A percentile compares a stretch with the other conserved stretches of the same genome.
phyloP scores from a whole-genome alignment of 306 rosid species.

The Quercus ilex region DNA sequence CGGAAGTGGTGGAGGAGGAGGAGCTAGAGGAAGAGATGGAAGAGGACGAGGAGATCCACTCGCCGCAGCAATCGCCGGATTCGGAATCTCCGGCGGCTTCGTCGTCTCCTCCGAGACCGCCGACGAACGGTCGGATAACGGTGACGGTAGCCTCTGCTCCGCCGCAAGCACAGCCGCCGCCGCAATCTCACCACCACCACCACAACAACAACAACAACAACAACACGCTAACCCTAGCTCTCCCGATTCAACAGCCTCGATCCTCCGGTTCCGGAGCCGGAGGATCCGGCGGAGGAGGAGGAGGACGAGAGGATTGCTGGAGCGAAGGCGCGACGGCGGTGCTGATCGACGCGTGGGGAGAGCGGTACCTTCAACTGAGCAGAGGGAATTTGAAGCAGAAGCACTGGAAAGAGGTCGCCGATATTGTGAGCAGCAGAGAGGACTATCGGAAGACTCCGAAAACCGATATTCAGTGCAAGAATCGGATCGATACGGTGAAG shows the following conservation, averaged over 20 bases:
- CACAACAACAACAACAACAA: constrained; percentile 26
- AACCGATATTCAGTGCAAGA: constrained; percentile 94
- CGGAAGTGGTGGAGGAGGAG: no score
- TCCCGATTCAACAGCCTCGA: constrained; percentile 59
- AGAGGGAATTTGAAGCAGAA: constrained; percentile 95
- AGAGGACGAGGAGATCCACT: constrained; percentile 88
- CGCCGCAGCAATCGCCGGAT: constrained; percentile 55
- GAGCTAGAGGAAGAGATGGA: constrained; percentile 36
- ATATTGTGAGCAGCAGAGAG: constrained; percentile 73
- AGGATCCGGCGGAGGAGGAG: constrained; percentile 30
- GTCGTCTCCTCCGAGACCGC: constrained; percentile 18
- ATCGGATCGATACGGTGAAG: constrained; percentile 94
- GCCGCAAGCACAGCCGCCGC: no score
- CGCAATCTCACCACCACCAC: constrained; percentile 27
- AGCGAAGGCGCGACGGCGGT: constrained; percentile 92
- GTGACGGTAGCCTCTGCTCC: constrained; percentile 83
- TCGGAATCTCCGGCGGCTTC: constrained; percentile 71
- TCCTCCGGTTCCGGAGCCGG: constrained; percentile 25
- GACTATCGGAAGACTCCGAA: constrained; percentile 65
- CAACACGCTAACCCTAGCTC: constrained; percentile 56
- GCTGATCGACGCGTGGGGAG: constrained; percentile 98
- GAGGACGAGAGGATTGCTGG: constrained; percentile 98
- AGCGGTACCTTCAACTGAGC: constrained; percentile 87
- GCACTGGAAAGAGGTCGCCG: constrained; percentile 99
- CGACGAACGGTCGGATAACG: constrained; percentile 60